These are phyloP conservation scores for Hymenotorrendiella dingleyae DNA, from an alignment of 2,329 filamentous ascomycete species.

Conservation along the genomic window DNA sequence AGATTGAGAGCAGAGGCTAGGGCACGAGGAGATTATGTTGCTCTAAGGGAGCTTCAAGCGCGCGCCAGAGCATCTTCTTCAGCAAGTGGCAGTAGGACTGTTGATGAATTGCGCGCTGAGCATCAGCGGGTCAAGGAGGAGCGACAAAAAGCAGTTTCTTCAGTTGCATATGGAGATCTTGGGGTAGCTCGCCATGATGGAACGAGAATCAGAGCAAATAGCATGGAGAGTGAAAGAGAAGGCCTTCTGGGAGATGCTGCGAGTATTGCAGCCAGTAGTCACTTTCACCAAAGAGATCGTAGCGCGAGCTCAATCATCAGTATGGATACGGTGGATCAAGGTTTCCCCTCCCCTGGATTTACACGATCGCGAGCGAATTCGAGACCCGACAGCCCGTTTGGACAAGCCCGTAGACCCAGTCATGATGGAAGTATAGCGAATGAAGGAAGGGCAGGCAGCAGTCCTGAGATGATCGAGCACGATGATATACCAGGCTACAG, in stretches of 20 bases:
- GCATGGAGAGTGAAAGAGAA: slow-evolving; percentile 64
- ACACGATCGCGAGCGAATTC: slow-evolving; percentile 39
- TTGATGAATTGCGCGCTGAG: slow-evolving; percentile 53
- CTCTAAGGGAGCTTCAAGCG: slow-evolving; percentile 57
- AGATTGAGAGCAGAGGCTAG: slow-evolving; percentile 66
- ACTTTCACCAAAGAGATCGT: slow-evolving; percentile 39
- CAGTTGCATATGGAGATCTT: slow-evolving; percentile 70
- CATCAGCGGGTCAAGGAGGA: slow-evolving; percentile 51
- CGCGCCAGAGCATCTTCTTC: slow-evolving; percentile 43
- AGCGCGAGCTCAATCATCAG: slow-evolving; percentile 53
- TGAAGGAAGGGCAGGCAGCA: slow-evolving; percentile 25
- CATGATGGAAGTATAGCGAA: slow-evolving; percentile 9
- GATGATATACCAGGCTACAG: slow-evolving; percentile 26
- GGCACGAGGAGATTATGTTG: slow-evolving; percentile 60
- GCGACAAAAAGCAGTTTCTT: slow-evolving; percentile 63
- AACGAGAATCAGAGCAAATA: slow-evolving; percentile 67
- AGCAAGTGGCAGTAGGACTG: slow-evolving; percentile 36
- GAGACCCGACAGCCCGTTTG: slow-evolving; percentile 34
- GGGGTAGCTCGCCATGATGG: slow-evolving; percentile 74
- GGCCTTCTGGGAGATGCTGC: slow-evolving; percentile 69
- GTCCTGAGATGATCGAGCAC: slow-evolving; percentile 27
- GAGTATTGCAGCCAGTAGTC: slow-evolving; percentile 33
- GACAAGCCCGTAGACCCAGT: slow-evolving; percentile 14
- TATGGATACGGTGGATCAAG: slow-evolving; percentile 40
- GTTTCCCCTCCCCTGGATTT: slow-evolving; percentile 36